A percentile compares a stretch with the other conserved stretches of the same genome.
Conservation (phyloP, 2,329 filamentous ascomycete genomes). For the Amauroascus verrucosus region DNA sequence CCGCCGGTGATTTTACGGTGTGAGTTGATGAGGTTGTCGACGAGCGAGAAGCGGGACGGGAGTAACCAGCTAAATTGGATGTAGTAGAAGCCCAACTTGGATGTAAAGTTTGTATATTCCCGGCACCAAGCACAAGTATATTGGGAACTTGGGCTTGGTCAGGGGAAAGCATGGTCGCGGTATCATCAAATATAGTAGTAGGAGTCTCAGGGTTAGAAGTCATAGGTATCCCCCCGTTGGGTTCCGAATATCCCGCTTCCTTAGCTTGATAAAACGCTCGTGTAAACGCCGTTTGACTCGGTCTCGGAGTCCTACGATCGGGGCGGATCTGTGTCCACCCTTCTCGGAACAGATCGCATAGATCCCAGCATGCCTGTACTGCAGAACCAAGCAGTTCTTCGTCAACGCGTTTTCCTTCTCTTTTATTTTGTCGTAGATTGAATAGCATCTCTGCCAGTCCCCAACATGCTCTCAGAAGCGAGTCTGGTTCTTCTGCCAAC, state of each 20-base stretch:
- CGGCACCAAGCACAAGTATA: conserved; percentile 74
- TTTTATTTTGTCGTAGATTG: conserved; percentile 70
- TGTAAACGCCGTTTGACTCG: conserved; percentile 68
- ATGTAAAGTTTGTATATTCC: conserved; percentile 41
- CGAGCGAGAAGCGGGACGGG: conserved; percentile 47
- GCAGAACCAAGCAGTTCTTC: conserved; percentile 79
- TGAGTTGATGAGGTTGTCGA: conserved; percentile 36
- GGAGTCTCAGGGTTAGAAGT: conserved; percentile 64
- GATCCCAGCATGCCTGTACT: conserved; percentile 87
- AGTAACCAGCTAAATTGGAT: conserved; percentile 69
- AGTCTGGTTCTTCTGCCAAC: conserved; percentile 69
- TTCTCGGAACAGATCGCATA: conserved; percentile 85
- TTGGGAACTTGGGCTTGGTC: conserved; percentile 73
- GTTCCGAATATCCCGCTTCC: conserved; percentile 29
- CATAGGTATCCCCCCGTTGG: conserved; percentile 23
- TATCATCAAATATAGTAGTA: conserved; percentile 91
- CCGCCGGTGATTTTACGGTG: conserved; percentile 39
- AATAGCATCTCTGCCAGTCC: conserved; percentile 86
- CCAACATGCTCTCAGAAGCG: conserved; percentile 79
- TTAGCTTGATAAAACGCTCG: conserved; percentile 43
- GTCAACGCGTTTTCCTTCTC: conserved; percentile 62
- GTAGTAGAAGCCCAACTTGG: conserved; percentile 65
- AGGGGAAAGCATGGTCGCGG: conserved; percentile 63
- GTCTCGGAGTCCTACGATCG: conserved; percentile 73
- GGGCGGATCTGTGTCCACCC: conserved; percentile 84